Conservation (phyloP, 148 eudicot genomes). For the Nyssa sinensis region DNA sequence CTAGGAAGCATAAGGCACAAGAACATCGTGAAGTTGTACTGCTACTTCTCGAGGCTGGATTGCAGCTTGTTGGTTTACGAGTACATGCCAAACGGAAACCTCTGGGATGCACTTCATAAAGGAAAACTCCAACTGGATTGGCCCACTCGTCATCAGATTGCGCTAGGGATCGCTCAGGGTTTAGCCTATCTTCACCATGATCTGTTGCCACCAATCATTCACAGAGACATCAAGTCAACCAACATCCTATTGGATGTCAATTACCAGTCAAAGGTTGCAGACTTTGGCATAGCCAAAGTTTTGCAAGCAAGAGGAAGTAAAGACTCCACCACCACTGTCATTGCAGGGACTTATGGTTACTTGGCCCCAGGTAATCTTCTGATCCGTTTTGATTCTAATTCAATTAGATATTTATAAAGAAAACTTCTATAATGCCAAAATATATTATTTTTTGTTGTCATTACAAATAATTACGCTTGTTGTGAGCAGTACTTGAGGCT, state of each 20-base stretch:
- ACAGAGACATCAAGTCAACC: conserved; percentile 91
- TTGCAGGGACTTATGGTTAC: conserved; percentile 97
- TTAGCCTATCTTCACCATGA: conserved; percentile 92
- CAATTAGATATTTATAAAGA: neutral
- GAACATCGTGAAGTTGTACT: conserved; percentile 84
- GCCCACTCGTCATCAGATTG: conserved; percentile 83
- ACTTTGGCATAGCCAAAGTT: conserved; percentile 95
- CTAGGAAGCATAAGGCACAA: conserved; percentile 91
- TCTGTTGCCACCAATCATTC: conserved; percentile 75
- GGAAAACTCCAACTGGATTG: conserved; percentile 70
- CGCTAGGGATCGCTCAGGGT: conserved; percentile 84
- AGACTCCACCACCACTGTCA: conserved; percentile 57
- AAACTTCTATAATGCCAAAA: neutral
- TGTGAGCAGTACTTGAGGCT: neutral
- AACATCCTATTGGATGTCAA: conserved; percentile 82
- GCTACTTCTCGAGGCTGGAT: conserved; percentile 67
- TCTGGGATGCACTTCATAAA: conserved; percentile 91
- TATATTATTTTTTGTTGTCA: neutral
- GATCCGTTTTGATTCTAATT: neutral
- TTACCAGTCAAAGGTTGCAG: conserved; percentile 86
- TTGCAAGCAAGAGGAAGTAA: conserved; percentile 68
- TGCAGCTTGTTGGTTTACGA: conserved; percentile 84
- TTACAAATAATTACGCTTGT: neutral
- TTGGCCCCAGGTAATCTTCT: conserved; percentile 79
- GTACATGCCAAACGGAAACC: conserved; percentile 91